Evolutionary conservation across 257 asterid genomes (phyloP).

Genomic region (Solanum gandarillasii): DNA sequence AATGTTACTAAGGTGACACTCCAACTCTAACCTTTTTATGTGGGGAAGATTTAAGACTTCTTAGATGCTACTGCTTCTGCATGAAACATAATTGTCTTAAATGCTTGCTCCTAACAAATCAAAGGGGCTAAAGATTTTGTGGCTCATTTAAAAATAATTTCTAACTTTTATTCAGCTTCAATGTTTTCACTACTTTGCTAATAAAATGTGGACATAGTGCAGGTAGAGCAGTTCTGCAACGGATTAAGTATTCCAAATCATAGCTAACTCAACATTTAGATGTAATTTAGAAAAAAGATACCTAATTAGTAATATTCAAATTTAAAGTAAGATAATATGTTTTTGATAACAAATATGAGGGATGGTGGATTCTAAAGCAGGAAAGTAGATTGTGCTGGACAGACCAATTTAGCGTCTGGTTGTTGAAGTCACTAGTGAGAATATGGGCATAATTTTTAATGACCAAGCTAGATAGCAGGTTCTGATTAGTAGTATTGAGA

Average conservation of each 20-base stretch:
- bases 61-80: neutral
- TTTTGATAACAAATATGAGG: too few species aligned
- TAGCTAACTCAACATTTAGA: neutral
- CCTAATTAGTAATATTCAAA: neutral
- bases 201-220: neutral
- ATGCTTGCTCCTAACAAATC: neutral
- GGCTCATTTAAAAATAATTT: neutral
- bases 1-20: constrained; percentile 69
- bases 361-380: too few species aligned
- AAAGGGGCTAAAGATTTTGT: neutral
- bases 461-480: too few species aligned
- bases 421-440: too few species aligned
- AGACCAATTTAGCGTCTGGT: too few species aligned
- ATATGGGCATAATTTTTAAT: too few species aligned
- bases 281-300: neutral
- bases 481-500: too few species aligned
- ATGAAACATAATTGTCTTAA: too few species aligned
- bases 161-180: neutral
- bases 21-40: neutral
- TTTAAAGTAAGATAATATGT: too few species aligned
- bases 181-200: neutral
- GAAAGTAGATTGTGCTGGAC: too few species aligned
- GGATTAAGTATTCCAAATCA: neutral
- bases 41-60: neutral
- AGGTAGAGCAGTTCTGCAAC: neutral